Evolutionary conservation across 352 stramenopile genomes (phyloP), one percentile per base, ranked within the genome.

Genomic region (Globisporangium nagaii): DNA sequence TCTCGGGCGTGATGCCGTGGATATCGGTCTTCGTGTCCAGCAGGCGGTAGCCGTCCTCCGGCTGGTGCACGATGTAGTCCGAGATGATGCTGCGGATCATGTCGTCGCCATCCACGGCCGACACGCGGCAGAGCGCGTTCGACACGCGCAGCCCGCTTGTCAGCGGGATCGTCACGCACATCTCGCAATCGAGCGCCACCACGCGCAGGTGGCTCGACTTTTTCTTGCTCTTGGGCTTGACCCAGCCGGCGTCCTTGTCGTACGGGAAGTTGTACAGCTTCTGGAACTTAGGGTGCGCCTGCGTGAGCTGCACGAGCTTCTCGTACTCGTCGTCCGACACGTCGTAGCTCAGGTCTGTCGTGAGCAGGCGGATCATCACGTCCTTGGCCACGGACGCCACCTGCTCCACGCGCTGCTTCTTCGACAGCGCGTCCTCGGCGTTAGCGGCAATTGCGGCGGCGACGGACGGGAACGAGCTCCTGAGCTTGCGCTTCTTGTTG

Each of bases 21-120:
- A 95, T 93, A 52, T 89, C 72, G 49, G 79, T 90, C 75, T 95
- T 95, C 24, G 80, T 63, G 58, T 90, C 66, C 30, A 91, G 49
- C 58, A 95, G 70, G 35, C 65, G 62, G 34, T 68, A 77, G 2
- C 78, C 80, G 0, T 65, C 24, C 58, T 88, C 79, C 0, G 84
- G 84, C 37, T 95, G 84, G 58, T 92, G 82, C 53, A 95, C 83
- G 25, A 94, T 84, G 40, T 90, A 75, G 57, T 95, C 84, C 28
- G 79, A 70, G 19, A 92, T 57, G 39, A 95, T 81, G 24, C 49
- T 65, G n/a, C 72, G 65, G 45, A 93, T 70, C 58, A 90, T 83
- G 28, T 93, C 68, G 43, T 93, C 72, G 28, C 84, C 84, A 43
- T 95, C 71, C 31, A 95, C 71, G 2, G 78, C 78, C n/a, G 84